A percentile compares a stretch with the other conserved stretches of the same genome.
phyloP scores from a whole-genome alignment of 2,329 filamentous ascomycete genomes.

The Fusarium zealandicum region DNA sequence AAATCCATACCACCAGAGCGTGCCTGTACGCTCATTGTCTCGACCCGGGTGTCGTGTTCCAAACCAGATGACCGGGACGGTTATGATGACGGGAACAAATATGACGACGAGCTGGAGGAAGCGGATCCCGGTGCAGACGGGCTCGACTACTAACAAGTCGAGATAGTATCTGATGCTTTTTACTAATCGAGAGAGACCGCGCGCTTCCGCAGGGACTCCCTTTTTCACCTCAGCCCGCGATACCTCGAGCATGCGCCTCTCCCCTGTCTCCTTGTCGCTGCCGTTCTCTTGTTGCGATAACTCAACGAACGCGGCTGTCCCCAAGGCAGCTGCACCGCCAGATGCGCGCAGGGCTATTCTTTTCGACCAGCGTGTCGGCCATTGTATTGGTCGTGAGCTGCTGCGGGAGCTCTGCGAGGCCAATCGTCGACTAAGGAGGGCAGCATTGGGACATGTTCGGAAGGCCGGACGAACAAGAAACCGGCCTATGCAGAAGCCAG shows the following conservation, averaged over 20 bases:
- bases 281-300: conserved; percentile 63
- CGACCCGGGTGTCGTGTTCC: conserved; percentile 68
- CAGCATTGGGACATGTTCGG: conserved; percentile 38
- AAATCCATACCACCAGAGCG: conserved; percentile 94
- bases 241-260: conserved; percentile 84
- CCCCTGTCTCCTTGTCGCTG: conserved; percentile 68
- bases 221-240: conserved; percentile 81
- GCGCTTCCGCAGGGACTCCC: conserved; percentile 67
- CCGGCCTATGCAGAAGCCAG: conserved; percentile 53
- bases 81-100: conserved; percentile 86
- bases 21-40: conserved; percentile 80
- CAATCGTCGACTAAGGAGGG: conserved; percentile 32
- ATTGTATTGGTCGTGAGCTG: conserved; percentile 38
- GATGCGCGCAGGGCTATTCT: conserved; percentile 50
- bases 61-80: conserved; percentile 82
- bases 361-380: conserved; percentile 27
- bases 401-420: conserved; percentile 36
- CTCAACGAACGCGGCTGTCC: conserved; percentile 64
- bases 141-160: conserved; percentile 81
- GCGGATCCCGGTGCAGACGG: conserved; percentile 83
- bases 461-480: conserved; percentile 51
- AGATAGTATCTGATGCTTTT: conserved; percentile 70
- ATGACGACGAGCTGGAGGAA: conserved; percentile 87
- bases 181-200: conserved; percentile 63
- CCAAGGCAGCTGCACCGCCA: conserved; percentile 54